Percentiles rank a stretch among this genome's conserved stretches.
Evolutionary conservation across 2,329 filamentous ascomycete genomes (phyloP).

Genomic region (Talaromyces sp.): DNA sequence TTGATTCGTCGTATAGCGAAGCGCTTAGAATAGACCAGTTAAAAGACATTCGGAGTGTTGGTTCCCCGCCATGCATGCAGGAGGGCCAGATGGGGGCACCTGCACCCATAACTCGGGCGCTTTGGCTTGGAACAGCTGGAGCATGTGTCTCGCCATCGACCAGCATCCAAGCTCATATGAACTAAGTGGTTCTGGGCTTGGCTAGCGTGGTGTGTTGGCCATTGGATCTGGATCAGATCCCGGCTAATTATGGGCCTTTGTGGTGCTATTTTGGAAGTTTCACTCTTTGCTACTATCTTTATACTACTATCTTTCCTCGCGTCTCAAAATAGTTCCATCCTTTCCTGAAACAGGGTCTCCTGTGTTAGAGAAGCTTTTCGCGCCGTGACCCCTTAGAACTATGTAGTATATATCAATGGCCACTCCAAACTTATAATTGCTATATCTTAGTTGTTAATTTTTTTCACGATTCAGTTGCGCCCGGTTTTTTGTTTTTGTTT

Average conservation of each 20-base stretch:
- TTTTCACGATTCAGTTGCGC: not conserved
- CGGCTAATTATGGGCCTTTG: constrained; percentile 25
- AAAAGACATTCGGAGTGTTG: constrained; percentile 13
- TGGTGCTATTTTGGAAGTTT: constrained; percentile 25
- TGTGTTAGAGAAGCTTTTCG: constrained; percentile 22
- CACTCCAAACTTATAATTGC: not conserved
- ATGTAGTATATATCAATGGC: constrained; percentile 21
- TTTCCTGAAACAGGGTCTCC: constrained; percentile 22
- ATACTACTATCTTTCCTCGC: not conserved
- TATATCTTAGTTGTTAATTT: not conserved
- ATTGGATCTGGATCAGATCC: constrained; percentile 5
- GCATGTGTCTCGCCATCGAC: not conserved
- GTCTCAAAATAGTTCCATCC: constrained; percentile 20
- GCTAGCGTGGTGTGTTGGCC: constrained; percentile 11
- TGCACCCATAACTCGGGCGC: not conserved
- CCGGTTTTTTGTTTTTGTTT: not conserved
- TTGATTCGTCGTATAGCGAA: not conserved
- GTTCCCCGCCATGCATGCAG: not conserved
- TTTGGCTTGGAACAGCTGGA: not conserved
- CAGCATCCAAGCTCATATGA: not conserved
- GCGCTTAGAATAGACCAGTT: constrained; percentile 19
- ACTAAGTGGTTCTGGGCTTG: not conserved
- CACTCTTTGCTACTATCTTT: constrained; percentile 25
- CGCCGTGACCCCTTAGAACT: constrained; percentile 5
- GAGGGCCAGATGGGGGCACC: constrained; percentile 4